These are phyloP conservation scores for Agaricus sinodeliciosus DNA, from an alignment of 768 basidiomycete species.

Conservation along the genomic window DNA sequence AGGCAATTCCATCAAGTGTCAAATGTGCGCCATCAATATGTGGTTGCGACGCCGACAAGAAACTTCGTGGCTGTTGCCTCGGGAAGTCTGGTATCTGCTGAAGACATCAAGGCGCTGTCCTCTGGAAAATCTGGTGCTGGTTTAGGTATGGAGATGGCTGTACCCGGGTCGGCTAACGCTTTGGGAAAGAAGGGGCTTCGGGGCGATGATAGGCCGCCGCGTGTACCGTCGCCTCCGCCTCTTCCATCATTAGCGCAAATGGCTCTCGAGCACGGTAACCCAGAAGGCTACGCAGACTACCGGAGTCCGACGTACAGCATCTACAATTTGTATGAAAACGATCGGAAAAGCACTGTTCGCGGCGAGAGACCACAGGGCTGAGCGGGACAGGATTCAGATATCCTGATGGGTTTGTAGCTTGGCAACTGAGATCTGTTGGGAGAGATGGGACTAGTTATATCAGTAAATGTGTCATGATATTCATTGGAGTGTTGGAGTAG, in stretches of 20 bases:
- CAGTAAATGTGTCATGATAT: not conserved
- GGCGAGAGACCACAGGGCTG: not conserved
- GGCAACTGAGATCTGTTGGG: not conserved
- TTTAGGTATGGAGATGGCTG: not conserved
- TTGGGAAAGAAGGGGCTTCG: not conserved
- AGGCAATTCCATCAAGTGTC: not conserved
- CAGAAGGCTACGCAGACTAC: constrained; percentile 59
- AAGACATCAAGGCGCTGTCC: not conserved
- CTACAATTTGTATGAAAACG: constrained; percentile 64
- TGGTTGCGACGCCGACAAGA: constrained; percentile 6
- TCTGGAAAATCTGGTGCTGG: not conserved
- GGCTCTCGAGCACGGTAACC: constrained; percentile 59
- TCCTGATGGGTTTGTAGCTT: not conserved
- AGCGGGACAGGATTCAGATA: not conserved
- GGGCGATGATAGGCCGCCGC: constrained; percentile 56
- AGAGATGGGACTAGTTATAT: not conserved
- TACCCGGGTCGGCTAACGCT: not conserved
- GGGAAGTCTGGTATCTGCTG: constrained; percentile 4
- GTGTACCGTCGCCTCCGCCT: constrained; percentile 74
- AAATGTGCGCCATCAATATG: constrained; percentile 5
- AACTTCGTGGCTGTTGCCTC: constrained; percentile 4
- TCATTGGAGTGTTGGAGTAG: not conserved
- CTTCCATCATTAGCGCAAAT: constrained; percentile 73
- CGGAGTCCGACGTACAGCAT: constrained; percentile 81
- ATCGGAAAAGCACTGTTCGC: constrained; percentile 42